Conservation (phyloP, 1,284 basidiomycete species). For the Cryptococcus sp. region DNA sequence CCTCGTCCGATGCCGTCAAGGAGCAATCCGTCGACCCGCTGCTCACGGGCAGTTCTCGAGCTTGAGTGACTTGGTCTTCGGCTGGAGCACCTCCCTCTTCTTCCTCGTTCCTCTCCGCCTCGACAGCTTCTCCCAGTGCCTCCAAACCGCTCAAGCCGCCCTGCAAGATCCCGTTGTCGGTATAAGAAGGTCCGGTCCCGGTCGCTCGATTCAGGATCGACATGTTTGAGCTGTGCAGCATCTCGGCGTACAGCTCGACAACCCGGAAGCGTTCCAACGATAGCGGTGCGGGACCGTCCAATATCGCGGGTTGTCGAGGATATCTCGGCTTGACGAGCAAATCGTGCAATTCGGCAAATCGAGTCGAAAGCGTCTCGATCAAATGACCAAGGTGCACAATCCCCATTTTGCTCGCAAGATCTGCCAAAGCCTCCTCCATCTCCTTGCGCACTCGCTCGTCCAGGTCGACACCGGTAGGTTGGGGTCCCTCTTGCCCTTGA, state of each 20-base stretch:
- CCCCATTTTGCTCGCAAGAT: constrained; percentile 83
- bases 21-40: constrained; percentile 44
- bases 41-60: constrained; percentile 65
- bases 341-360: constrained; percentile 65
- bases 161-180: constrained; percentile 67
- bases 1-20: constrained; percentile 61
- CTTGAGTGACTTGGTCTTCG: constrained; percentile 56
- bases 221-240: constrained; percentile 98
- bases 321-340: constrained; percentile 64
- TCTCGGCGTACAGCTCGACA: constrained; percentile 93
- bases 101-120: constrained; percentile 46
- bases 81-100: constrained; percentile 55
- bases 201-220: constrained; percentile 77
- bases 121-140: constrained; percentile 72
- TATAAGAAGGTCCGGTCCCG: constrained; percentile 67
- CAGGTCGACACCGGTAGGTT: constrained; percentile 1
- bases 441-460: constrained; percentile 25
- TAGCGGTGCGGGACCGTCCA: constrained; percentile 67
- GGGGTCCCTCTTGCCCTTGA: constrained; percentile 18
- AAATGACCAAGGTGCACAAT: constrained; percentile 88
- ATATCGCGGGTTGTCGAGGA: constrained; percentile 64
- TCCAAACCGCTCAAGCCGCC: constrained; percentile 76
- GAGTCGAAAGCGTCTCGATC: constrained; percentile 68
- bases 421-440: constrained; percentile 74
- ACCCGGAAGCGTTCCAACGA: constrained; percentile 96